Evolutionary conservation across 768 basidiomycete species (phyloP).

Genomic region (Pulveroboletus sp.): DNA sequence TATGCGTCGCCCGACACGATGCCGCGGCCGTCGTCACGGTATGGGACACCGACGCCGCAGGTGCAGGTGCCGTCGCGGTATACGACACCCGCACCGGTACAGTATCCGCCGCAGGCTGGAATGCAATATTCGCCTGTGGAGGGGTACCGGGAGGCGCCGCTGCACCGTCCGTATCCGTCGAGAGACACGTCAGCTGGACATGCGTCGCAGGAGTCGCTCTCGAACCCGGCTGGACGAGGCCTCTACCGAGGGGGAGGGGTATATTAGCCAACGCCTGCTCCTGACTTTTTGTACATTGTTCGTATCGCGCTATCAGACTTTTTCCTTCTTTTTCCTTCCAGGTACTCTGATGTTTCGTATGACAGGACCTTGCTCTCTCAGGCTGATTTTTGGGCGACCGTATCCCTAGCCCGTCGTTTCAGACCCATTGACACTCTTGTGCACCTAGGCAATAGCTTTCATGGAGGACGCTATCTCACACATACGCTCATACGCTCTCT

Average conservation of each 20-base stretch:
- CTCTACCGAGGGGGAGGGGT: constrained; percentile 22
- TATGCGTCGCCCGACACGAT: constrained; percentile 22
- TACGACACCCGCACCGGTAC: constrained; percentile 41
- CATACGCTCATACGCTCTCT: background rate
- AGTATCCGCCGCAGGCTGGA: constrained; percentile 35
- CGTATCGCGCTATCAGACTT: background rate
- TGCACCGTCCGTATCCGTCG: constrained; percentile 52
- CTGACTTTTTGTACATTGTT: too few relatives aligned
- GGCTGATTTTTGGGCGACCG: background rate
- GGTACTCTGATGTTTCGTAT: constrained; percentile 13
- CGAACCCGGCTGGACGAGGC: constrained; percentile 33
- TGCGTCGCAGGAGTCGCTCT: constrained; percentile 17
- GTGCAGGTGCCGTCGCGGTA: constrained; percentile 25
- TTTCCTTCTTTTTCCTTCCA: background rate
- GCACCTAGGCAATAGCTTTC: constrained; percentile 6
- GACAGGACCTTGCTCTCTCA: constrained; percentile 16
- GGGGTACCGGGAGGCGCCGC: constrained; percentile 55
- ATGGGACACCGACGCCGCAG: constrained; percentile 31
- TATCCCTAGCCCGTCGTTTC: constrained; percentile 14
- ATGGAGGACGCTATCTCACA: too few relatives aligned
- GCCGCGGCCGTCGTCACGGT: constrained; percentile 24
- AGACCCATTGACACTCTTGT: background rate
- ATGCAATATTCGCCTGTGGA: constrained; percentile 27
- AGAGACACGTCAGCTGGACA: constrained; percentile 13
- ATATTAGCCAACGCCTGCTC: constrained; percentile 1